phyloP scores from a whole-genome alignment of 768 basidiomycete genomes.

The Collybiopsis luxurians region DNA sequence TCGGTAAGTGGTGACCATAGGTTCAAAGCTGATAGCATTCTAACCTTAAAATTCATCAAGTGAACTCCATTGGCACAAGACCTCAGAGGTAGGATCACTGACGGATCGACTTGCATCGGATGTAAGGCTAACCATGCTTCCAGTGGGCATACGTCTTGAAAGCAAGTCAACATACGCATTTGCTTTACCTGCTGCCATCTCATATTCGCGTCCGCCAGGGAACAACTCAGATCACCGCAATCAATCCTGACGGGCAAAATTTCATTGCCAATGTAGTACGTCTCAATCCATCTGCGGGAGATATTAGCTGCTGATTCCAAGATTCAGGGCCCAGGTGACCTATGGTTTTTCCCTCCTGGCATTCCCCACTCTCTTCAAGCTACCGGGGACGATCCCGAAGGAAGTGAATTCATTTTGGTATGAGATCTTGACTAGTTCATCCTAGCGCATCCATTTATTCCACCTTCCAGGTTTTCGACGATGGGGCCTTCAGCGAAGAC shows the following conservation, averaged over 20 bases:
- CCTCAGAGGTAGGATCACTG: conserved; percentile 33
- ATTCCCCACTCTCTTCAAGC: conserved; percentile 57
- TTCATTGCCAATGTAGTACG: conserved; percentile 48
- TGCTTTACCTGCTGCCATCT: neutral
- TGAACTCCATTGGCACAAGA: conserved; percentile 55
- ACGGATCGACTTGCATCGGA: neutral
- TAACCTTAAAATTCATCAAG: conserved; percentile 18
- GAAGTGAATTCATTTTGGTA: conserved; percentile 52
- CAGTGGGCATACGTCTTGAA: conserved; percentile 55
- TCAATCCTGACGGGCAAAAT: conserved; percentile 47
- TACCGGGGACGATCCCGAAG: conserved; percentile 39
- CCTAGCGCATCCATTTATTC: neutral
- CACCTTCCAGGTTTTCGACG: conserved; percentile 40
- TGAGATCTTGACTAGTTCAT: conserved; percentile 4
- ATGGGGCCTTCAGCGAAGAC: conserved; percentile 51
- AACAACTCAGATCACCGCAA: conserved; percentile 43
- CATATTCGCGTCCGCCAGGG: conserved; percentile 28
- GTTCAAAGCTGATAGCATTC: too few species aligned
- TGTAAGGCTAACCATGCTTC: neutral
- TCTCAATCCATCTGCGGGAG: neutral
- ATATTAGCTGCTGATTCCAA: neutral
- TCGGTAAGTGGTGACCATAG: conserved; percentile 29
- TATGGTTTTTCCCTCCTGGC: conserved; percentile 59
- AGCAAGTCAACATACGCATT: conserved; percentile 15
- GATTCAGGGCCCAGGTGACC: conserved; percentile 37